phyloP scores from a whole-genome alignment of 495 filamentous ascomycete species.

The Lepidopterella palustris region DNA sequence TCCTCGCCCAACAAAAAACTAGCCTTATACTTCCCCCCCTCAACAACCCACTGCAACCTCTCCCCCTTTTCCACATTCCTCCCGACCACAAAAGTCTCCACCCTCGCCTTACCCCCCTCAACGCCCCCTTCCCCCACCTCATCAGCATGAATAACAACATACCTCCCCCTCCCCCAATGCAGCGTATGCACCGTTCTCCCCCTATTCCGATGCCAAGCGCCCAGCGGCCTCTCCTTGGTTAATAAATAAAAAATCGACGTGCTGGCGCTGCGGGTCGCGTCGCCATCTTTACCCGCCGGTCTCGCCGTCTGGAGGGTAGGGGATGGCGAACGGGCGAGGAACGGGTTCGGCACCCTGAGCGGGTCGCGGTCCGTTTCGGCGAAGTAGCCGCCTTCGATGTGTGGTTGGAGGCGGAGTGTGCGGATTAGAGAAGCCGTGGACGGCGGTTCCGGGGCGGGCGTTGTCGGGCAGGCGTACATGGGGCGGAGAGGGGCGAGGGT shows the following conservation, averaged over 20 bases:
- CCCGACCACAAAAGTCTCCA: conserved; percentile 60
- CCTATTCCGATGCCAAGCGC: conserved; percentile 56
- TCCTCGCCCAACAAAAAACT: conserved; percentile 50
- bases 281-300: conserved; percentile 31
- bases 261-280: conserved; percentile 40
- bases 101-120: conserved; percentile 35
- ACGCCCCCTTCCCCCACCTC: conserved; percentile 32
- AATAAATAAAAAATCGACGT: conserved; percentile 58
- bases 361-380: conserved; percentile 54
- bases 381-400: conserved; percentile 63
- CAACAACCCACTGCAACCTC: conserved; percentile 61
- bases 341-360: conserved; percentile 46
- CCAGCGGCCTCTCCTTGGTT: conserved; percentile 49
- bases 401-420: conserved; percentile 42
- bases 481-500: conserved; percentile 19
- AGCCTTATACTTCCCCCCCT: conserved; percentile 58
- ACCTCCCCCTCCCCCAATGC: conserved; percentile 52
- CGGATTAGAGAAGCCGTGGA: conserved; percentile 39
- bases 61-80: conserved; percentile 50
- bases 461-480: conserved; percentile 26
- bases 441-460: conserved; percentile 34
- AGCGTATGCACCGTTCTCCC: conserved; percentile 55
- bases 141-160: conserved; percentile 54
- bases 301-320: neutral
- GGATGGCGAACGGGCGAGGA: conserved; percentile 24